Percentiles rank a stretch among this genome's conserved stretches.
phyloP scores from a whole-genome alignment of 768 basidiomycete species.

The Candolleomyces efflorescens region DNA sequence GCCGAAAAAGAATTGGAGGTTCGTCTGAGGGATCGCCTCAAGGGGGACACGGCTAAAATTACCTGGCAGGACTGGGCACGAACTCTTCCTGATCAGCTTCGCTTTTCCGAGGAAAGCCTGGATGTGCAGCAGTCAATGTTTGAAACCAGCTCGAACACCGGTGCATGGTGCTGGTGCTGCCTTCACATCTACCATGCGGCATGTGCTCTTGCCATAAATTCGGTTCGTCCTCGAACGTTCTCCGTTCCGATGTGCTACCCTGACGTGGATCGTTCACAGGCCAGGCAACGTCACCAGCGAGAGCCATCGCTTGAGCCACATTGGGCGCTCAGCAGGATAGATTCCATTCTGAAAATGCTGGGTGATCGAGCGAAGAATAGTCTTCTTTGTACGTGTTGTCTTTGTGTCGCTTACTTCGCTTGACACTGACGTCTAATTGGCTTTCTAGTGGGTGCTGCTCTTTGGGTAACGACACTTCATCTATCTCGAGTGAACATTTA shows the following conservation, averaged over 20 bases:
- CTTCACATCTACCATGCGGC: constrained; percentile 75
- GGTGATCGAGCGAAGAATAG: constrained; percentile 49
- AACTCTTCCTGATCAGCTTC: constrained; percentile 67
- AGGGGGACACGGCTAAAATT: constrained; percentile 10
- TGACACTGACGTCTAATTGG: background rate
- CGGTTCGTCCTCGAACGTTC: constrained; percentile 39
- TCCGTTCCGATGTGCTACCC: background rate
- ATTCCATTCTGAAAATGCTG: constrained; percentile 42
- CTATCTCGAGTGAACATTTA: background rate
- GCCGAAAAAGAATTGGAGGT: constrained; percentile 42
- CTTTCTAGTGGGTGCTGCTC: constrained; percentile 49
- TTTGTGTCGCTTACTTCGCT: constrained; percentile 1
- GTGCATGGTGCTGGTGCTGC: constrained; percentile 77
- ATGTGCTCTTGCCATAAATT: constrained; percentile 56
- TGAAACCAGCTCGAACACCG: constrained; percentile 72
- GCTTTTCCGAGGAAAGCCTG: constrained; percentile 66
- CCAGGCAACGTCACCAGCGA: constrained; percentile 34
- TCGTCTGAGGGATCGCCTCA: constrained; percentile 8
- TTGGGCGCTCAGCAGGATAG: constrained; percentile 40
- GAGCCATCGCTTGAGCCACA: constrained; percentile 33
- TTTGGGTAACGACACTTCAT: constrained; percentile 50
- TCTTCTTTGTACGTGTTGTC: constrained; percentile 32
- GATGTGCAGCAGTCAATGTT: constrained; percentile 71
- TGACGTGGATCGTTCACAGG: constrained; percentile 22
- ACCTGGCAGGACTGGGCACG: constrained; percentile 53